Evolutionary conservation across 2,329 filamentous ascomycete genomes (phyloP).

Genomic region (Huntiella omanensis): DNA sequence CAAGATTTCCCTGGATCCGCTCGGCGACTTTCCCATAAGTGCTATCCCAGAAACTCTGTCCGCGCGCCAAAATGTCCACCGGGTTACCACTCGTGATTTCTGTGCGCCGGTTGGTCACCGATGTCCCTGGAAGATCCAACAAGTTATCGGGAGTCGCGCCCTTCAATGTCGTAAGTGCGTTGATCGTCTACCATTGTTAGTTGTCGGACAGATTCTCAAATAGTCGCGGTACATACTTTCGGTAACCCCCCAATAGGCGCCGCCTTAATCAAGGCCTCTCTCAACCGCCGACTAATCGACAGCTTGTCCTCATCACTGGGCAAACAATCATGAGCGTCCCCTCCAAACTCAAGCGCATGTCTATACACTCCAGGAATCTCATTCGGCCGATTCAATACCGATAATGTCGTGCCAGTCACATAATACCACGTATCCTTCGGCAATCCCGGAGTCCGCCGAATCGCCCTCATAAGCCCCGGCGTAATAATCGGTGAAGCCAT

Average conservation of each 20-base stretch:
- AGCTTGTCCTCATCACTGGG: constrained; percentile 21
- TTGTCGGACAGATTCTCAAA: not conserved
- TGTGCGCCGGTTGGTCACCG: constrained; percentile 21
- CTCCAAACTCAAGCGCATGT: constrained; percentile 21
- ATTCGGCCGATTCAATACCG: constrained; percentile 28
- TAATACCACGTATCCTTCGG: constrained; percentile 30
- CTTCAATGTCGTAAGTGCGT: constrained; percentile 27
- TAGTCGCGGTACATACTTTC: constrained; percentile 20
- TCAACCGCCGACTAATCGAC: constrained; percentile 25
- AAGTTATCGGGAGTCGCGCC: constrained; percentile 23
- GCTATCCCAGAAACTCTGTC: constrained; percentile 27
- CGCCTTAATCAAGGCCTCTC: constrained; percentile 31
- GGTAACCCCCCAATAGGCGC: constrained; percentile 29
- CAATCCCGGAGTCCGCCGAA: constrained; percentile 23
- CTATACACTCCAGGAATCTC: constrained; percentile 27
- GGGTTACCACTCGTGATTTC: constrained; percentile 22
- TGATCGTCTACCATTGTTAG: constrained; percentile 22
- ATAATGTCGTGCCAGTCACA: constrained; percentile 26
- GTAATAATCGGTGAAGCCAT: constrained; percentile 16
- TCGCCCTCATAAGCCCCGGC: constrained; percentile 22
- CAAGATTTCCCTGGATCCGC: constrained; percentile 29
- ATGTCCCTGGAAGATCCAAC: constrained; percentile 20
- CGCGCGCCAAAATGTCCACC: constrained; percentile 22
- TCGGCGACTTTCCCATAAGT: constrained; percentile 31
- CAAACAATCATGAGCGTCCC: constrained; percentile 13